These are phyloP conservation scores for Boletus sp. DNA, from an alignment of 768 basidiomycete genomes.

Conservation along the genomic window DNA sequence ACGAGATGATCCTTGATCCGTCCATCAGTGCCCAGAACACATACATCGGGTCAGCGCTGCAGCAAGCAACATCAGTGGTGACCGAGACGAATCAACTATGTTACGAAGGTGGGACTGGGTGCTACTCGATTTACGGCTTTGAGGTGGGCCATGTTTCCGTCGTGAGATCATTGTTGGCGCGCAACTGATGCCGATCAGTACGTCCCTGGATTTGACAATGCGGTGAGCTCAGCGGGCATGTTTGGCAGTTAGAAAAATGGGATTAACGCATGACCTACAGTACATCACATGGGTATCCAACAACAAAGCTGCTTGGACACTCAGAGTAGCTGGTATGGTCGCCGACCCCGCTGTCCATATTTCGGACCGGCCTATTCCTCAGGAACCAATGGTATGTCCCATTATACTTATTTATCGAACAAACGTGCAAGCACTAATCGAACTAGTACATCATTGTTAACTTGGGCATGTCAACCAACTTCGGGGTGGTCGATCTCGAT, in stretches of 20 bases:
- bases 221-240: constrained; percentile 43
- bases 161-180: neutral
- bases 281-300: constrained; percentile 87
- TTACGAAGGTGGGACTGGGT: constrained; percentile 61
- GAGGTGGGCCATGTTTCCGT: constrained; percentile 44
- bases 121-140: constrained; percentile 79
- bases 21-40: constrained; percentile 56
- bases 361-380: constrained; percentile 63
- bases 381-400: constrained; percentile 78
- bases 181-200: constrained; percentile 18
- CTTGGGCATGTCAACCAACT: constrained; percentile 59
- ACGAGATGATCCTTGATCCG: constrained; percentile 56
- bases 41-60: constrained; percentile 66
- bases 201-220: constrained; percentile 63
- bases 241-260: neutral
- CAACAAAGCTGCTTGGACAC: constrained; percentile 69
- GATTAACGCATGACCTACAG: constrained; percentile 30
- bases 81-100: constrained; percentile 65
- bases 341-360: constrained; percentile 61
- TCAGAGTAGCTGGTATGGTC: constrained; percentile 65
- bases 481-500: constrained; percentile 54
- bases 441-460: constrained; percentile 53
- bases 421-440: neutral
- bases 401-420: neutral
- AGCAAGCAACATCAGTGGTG: constrained; percentile 78